Base-by-base conservation (phyloP, 345 rosid species). In the Gossypium australe region DNA sequence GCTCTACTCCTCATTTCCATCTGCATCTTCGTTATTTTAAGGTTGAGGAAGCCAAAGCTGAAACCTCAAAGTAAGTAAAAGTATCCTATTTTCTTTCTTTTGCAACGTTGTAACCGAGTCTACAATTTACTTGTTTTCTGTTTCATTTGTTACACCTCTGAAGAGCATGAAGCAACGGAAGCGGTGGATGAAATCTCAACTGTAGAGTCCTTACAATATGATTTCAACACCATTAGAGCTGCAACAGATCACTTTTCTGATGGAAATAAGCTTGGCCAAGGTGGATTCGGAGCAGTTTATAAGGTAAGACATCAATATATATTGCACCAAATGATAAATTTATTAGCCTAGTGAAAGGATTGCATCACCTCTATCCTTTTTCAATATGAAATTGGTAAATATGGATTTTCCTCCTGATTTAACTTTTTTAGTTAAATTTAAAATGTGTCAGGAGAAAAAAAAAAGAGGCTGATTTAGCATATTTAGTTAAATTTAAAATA, bases 251-350 rank as follows among this genome's bases (percentile, higher is more conserved):
- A 81, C 48, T 87, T 84, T 58, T 80, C 86, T 2, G 72, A 70
- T 38, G 68, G 44, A n/a, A 86, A 88, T 59, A 69, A 80, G 80
- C 79, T 86, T 49, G 89, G 85, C 18, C 78, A 79, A 59, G 87
- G 91, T 47, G 91, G 91, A 64, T 87, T 84, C 13, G 91, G 89
- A n/a, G 64, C 76, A 45, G 90, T 85, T 43, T 85, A 80, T 76
- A 80, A 79, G 85, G 87, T 87, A 77, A 17, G 1, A 69, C 47
- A 10, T 47, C 12, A 38, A 27, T 34, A 22, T 9, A 3, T 12
- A 12, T 1, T 52, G 57, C 9, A 66, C 4, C 9, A 11, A 44
- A 66, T 66, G 16, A 18, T 2, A 11, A 18, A 3, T 65, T 65
- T 1, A 18, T 34, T 34, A 34, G 41, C 41, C 7, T 34, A 34